A percentile compares a stretch with the other conserved stretches of the same genome.
phyloP scores from a whole-genome alignment of 768 basidiomycete genomes.

The Termitomyces sp. region DNA sequence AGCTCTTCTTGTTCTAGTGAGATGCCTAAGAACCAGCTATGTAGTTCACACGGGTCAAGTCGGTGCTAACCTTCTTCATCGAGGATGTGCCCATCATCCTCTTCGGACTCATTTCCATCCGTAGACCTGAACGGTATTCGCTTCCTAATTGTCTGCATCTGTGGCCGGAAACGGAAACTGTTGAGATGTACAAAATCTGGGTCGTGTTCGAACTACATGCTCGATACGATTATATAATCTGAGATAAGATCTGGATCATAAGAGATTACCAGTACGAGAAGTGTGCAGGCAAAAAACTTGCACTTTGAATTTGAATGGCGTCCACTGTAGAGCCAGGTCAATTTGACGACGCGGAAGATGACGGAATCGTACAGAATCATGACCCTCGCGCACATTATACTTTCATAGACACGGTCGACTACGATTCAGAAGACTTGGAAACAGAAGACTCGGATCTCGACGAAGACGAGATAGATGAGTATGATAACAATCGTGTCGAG shows the following conservation, averaged over 20 bases:
- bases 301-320: constrained; percentile 18
- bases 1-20: constrained; percentile 56
- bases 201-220: background rate
- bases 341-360: constrained; percentile 56
- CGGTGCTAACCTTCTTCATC: constrained; percentile 47
- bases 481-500: constrained; percentile 60
- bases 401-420: constrained; percentile 40
- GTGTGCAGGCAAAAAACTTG: constrained; percentile 1
- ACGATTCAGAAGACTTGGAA: constrained; percentile 27
- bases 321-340: constrained; percentile 42
- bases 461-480: constrained; percentile 40
- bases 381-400: constrained; percentile 24
- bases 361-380: constrained; percentile 4
- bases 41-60: background rate
- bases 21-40: background rate
- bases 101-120: constrained; percentile 23
- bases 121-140: constrained; percentile 39
- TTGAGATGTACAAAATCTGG: background rate
- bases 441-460: constrained; percentile 34
- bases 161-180: too few relatives aligned
- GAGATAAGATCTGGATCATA: background rate
- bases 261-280: background rate
- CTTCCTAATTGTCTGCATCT: constrained; percentile 36
- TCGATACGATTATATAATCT: background rate
- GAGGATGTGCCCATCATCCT: constrained; percentile 28